Evolutionary conservation across 768 basidiomycete species (phyloP), one percentile per base, ranked within the genome.

Genomic region (Suillus americanus): DNA sequence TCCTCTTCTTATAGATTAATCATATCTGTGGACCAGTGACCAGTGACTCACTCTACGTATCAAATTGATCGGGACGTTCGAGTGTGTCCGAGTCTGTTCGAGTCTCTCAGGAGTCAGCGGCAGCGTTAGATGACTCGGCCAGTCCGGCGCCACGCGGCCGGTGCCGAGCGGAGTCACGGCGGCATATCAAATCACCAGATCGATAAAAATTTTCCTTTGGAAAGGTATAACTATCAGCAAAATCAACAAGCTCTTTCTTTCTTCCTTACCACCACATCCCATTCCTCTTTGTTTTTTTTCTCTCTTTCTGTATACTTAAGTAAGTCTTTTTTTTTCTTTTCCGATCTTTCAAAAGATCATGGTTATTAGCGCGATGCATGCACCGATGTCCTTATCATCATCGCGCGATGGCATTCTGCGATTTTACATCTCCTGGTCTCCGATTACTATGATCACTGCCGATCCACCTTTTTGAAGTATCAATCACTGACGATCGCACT

Each of bases 161-260:
- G 70, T 68, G 73, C 78, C 74, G 77, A 69, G 68, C 78, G 73
- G 78, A 81, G 82, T 83, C 80, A 79, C 72, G 75, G 68, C 69
- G 63, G 72, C 68, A 74, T 75, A 79, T 82, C 82, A 83, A 74
- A 82, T 79, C 79, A 77, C 85, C 81, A 82, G 77, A 85, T 84
- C 81, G 85, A 87, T 86, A 82, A 86, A 87, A 84, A 79, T 77
- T 84, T 84, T 84, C 81, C 78, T 77, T 77, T 73, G 73, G 74
- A 72, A 77, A 79, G 68, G 81, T 87, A 85, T 86, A 86, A 86
- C 81, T 83, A 83, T 83, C 76, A 74, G 79, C 81, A 84, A 84
- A 84, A 77, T 72, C 72, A 62, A 51, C 30, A 65, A 54, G n/a
- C 61, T 70, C 77, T 67, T 66, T 75, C 79, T 77, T 77, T 71